Evolutionary conservation across 331 rosid genomes (phyloP).

Genomic region (Malus hybrid): DNA sequence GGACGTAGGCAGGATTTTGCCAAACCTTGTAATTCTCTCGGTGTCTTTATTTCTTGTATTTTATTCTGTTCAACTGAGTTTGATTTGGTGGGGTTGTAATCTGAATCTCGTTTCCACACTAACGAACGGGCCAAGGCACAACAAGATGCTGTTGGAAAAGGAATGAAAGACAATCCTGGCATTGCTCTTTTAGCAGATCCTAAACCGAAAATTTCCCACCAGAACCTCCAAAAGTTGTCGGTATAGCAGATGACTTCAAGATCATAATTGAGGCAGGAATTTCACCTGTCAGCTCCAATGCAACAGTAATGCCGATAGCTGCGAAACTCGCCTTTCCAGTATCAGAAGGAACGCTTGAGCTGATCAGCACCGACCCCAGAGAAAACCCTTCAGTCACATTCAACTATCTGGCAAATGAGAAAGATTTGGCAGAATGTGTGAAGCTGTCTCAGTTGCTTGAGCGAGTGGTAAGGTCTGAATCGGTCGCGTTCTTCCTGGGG

Average conservation of each 20-base stretch:
- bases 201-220: slow-evolving; percentile 46
- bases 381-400: slow-evolving; percentile 57
- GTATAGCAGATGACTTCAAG: slow-evolving; percentile 48
- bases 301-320: slow-evolving; percentile 45
- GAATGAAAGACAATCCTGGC: slow-evolving; percentile 68
- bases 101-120: too few species aligned
- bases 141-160: slow-evolving; percentile 37
- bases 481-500: slow-evolving; percentile 46
- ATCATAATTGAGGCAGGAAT: slow-evolving; percentile 58
- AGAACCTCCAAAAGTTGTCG: slow-evolving; percentile 65
- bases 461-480: slow-evolving; percentile 41
- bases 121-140: too few species aligned
- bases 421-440: slow-evolving; percentile 47
- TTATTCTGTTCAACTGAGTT: too few species aligned
- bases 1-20: too few species aligned
- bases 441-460: slow-evolving; percentile 50
- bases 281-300: slow-evolving; percentile 41
- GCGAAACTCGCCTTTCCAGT: slow-evolving; percentile 51
- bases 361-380: slow-evolving; percentile 55
- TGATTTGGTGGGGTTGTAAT: too few species aligned
- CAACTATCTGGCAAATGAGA: slow-evolving; percentile 51
- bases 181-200: slow-evolving; percentile 48
- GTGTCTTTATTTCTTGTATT: too few species aligned
- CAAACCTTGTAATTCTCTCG: too few species aligned
- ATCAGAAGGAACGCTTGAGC: slow-evolving; percentile 47